Conservation (phyloP, 2,329 filamentous ascomycete genomes). For the Pestalotiopsis sp. region DNA sequence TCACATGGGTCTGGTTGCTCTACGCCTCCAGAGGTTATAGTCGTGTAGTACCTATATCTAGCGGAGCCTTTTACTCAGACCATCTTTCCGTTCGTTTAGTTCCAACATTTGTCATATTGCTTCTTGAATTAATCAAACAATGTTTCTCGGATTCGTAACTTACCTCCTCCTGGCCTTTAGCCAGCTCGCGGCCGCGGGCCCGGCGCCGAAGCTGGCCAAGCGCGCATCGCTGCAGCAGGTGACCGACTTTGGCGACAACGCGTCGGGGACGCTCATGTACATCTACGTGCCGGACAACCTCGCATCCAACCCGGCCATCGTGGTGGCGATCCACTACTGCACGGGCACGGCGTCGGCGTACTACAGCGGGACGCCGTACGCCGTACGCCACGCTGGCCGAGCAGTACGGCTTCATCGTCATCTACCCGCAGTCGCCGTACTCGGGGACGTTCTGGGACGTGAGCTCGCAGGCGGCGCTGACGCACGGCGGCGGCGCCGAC, state of each 20-base stretch:
- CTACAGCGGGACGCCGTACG: constrained; percentile 49
- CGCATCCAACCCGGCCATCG: constrained; percentile 41
- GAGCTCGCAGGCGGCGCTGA: constrained; percentile 37
- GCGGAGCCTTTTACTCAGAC: neutral
- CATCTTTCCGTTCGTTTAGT: too few species aligned
- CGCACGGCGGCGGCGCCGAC: constrained; percentile 56
- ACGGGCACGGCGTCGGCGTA: constrained; percentile 48
- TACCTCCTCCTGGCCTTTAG: constrained; percentile 16
- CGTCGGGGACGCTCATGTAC: constrained; percentile 44
- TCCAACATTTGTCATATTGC: neutral
- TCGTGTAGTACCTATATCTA: neutral
- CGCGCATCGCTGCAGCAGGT: constrained; percentile 25
- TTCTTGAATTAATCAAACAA: neutral
- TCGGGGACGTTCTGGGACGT: constrained; percentile 61
- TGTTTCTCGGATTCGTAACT: constrained; percentile 11
- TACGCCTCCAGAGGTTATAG: neutral
- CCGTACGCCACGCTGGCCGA: constrained; percentile 45
- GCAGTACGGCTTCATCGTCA: constrained; percentile 45
- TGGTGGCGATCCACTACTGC: constrained; percentile 58
- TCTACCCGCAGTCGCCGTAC: constrained; percentile 56
- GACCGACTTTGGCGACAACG: constrained; percentile 31
- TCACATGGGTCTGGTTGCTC: neutral
- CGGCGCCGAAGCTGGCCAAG: constrained; percentile 11
- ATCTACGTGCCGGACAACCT: constrained; percentile 40
- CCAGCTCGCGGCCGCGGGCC: constrained; percentile 9